Base-by-base conservation (phyloP, 169 alveolate genomes). In the Cryptosporidium canis region DNA sequence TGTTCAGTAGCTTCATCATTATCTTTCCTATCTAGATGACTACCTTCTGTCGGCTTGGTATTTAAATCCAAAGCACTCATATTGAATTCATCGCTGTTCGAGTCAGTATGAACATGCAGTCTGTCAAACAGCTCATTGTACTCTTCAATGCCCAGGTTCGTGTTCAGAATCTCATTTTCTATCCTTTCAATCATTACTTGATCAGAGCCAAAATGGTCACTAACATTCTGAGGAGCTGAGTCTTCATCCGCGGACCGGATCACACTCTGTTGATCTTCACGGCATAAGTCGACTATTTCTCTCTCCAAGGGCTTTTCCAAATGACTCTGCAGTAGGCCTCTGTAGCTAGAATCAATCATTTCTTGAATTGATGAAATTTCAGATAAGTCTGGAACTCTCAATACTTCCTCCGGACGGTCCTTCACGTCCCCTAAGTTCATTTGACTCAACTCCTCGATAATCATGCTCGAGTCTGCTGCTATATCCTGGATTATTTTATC, bases 151-250 rank as follows among this genome's bases (percentile, higher is more conserved):
- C 31, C 37, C 27, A 61, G 27, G 33, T 61, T 61, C n/a, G 45
- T 29, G 27, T 61, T 61, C 68, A 61, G 27, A 16, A 61, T 61
- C 31, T 61, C 68, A 29, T 61, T 44, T 16, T 61, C 48, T 44
- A 61, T 61, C 27, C 45, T 61, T 61, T 61, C 68, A 61, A 61
- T 31, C 68, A 61, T 61, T 12, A 2, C 31, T 61, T 61, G 68
- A 35, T 8, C 37, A 8, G 21, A 18, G 11, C 31, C 47, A 51
- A 51, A 51, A 51, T 51, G 63, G 9, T 18, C 27, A 1, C 24
- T 14, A 18, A 51, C 24, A 1, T 8, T 51, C 11, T 27, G 27
- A 51, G n/a, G 24, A 7, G 11, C 11, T 41, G 11, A 5, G 24
- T 51, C 0, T 3, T 51, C 35, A 51, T 14, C 24, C 9, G 24